Conservation (phyloP, 106 monocot species). For the Agapanthus africanus region DNA sequence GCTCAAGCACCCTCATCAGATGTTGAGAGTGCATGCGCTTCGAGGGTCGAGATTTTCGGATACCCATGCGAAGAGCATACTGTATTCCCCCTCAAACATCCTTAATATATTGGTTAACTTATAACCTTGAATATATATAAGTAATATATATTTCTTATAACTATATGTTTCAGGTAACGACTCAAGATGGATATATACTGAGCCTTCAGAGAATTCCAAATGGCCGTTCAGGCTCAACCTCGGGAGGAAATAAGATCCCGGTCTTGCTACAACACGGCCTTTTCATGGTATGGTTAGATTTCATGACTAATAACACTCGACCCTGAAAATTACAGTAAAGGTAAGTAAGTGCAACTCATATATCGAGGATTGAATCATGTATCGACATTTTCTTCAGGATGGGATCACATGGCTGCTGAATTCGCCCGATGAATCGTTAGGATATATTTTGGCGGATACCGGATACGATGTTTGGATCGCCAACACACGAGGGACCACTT, state of each 20-base stretch:
- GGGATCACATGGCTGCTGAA: constrained; percentile 28
- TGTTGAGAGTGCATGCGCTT: neutral
- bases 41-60: constrained; percentile 9
- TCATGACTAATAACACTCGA: no score
- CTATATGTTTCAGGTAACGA: constrained; percentile 40
- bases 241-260: constrained; percentile 5
- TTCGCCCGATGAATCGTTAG: constrained; percentile 23
- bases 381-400: constrained; percentile 9
- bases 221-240: constrained; percentile 10
- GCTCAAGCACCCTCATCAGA: neutral
- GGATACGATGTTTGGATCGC: constrained; percentile 42
- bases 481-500: constrained; percentile 22
- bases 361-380: neutral
- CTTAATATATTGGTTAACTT: neutral
- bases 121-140: neutral
- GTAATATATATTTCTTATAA: neutral
- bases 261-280: constrained; percentile 46
- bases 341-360: no score
- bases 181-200: constrained; percentile 56
- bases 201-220: constrained; percentile 45
- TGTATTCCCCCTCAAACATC: neutral
- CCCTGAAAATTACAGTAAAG: no score
- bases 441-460: constrained; percentile 26
- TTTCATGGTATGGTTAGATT: constrained; percentile 21
- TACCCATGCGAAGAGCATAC: constrained; percentile 2